Conservation (phyloP, 2,329 filamentous ascomycete genomes). For the Orbilia brochopaga region DNA sequence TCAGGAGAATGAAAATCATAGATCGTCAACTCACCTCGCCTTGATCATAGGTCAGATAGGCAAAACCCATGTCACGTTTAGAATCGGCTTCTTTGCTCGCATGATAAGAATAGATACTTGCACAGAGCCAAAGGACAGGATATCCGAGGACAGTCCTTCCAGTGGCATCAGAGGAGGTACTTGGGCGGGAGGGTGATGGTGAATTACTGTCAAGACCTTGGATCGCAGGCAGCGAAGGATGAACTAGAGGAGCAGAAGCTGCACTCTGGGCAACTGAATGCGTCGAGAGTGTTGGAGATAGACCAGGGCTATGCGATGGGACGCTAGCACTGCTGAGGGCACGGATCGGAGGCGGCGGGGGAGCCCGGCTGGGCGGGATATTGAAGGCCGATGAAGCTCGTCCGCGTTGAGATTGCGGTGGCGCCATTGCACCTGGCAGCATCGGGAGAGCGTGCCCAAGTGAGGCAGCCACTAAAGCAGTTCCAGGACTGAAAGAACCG, state of each 20-base stretch:
- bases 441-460: slow-evolving; percentile 43
- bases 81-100: slow-evolving; percentile 61
- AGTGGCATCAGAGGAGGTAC: slow-evolving; percentile 36
- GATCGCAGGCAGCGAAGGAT: slow-evolving; percentile 21
- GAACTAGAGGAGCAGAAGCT: slow-evolving; percentile 17
- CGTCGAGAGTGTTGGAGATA: slow-evolving; percentile 40
- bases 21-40: slow-evolving; percentile 68
- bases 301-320: slow-evolving; percentile 18
- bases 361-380: slow-evolving; percentile 37
- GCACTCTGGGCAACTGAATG: slow-evolving; percentile 25
- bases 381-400: slow-evolving; percentile 40
- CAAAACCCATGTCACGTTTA: slow-evolving; percentile 90
- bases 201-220: slow-evolving; percentile 42
- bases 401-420: slow-evolving; percentile 30
- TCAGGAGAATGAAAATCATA: neutral
- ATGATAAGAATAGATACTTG: slow-evolving; percentile 49
- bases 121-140: slow-evolving; percentile 46
- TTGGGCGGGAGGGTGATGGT: slow-evolving; percentile 38
- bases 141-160: slow-evolving; percentile 38
- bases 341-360: slow-evolving; percentile 41
- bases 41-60: slow-evolving; percentile 92
- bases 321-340: slow-evolving; percentile 38
- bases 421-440: slow-evolving; percentile 32
- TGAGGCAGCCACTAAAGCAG: slow-evolving; percentile 36
- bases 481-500: slow-evolving; percentile 41